Base-by-base conservation (phyloP, 495 filamentous ascomycete genomes). In the Saxophila tyrrhenica region DNA sequence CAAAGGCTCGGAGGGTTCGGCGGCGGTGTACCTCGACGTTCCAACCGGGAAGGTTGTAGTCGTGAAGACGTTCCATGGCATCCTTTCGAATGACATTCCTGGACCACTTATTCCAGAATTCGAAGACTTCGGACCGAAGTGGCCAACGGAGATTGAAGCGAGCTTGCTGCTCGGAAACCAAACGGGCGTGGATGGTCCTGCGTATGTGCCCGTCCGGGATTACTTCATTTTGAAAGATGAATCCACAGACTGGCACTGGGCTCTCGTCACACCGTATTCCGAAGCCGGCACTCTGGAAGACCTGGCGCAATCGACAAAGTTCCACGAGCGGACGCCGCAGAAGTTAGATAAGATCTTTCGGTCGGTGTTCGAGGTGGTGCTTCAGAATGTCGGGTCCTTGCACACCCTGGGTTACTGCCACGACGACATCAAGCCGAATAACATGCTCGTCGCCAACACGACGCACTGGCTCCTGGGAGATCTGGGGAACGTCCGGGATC, bases 371-470 rank as follows among this genome's bases (percentile, higher is more conserved):
- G 23, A 55, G 32, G 20, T 20, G 2, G 19, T 59, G 10, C 56
- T 59, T 16, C 16, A n/a, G 17, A 48, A 39, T 8, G 20, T 59
- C 13, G 16, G 13, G 10, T 5, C 5, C 5, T 22, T 59, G 25
- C 56, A 59, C 45, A 16, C 11, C 13, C 13, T 16, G 2, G 56
- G 56, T 23, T 55, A 48, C n/a, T 62, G 59, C 48, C 65, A 68
- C 44, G 62, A 65, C 49, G 65, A 65, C 41, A 49, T 68, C 35
- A 67, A 68, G 49, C 50, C 42, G 22, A 56, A 58, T 48, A 66
- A 66, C 47, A 54, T 67, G 25, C 62, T 67, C 43, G 24, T 48
- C 11, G 39, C 57, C n/a, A 20, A 35, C 16, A 39, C 35, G 11
- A 52, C 39, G 25, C 44, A 56, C 22, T 67, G 59, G 58, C 25